phyloP scores from a whole-genome alignment of 1,284 basidiomycete genomes.

The Boletus hoseneyae region DNA sequence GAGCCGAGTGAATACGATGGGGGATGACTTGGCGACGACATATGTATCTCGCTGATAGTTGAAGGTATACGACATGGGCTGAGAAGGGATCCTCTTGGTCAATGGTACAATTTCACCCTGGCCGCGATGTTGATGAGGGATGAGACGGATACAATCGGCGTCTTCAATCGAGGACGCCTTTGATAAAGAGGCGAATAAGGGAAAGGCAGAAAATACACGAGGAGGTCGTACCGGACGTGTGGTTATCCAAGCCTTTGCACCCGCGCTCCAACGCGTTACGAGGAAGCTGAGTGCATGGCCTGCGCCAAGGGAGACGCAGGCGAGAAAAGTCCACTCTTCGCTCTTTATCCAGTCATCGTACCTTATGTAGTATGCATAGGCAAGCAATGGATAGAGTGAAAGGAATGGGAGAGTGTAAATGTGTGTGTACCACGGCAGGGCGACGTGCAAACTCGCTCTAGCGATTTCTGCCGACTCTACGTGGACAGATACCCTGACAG shows the following conservation, averaged over 20 bases:
- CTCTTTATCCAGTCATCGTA: slow-evolving; percentile 92
- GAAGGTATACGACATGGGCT: slow-evolving; percentile 76
- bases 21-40: slow-evolving; percentile 59
- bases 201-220: background rate
- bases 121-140: slow-evolving; percentile 85
- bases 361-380: slow-evolving; percentile 87
- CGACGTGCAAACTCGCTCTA: slow-evolving; percentile 74
- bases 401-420: slow-evolving; percentile 86
- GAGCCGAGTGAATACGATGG: slow-evolving; percentile 73
- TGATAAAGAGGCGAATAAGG: background rate
- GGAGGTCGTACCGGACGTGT: slow-evolving; percentile 53
- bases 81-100: slow-evolving; percentile 55
- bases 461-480: slow-evolving; percentile 87
- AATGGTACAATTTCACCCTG: slow-evolving; percentile 88
- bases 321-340: slow-evolving; percentile 96
- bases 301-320: slow-evolving; percentile 80
- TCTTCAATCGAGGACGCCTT: slow-evolving; percentile 67
- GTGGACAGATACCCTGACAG: slow-evolving; percentile 39
- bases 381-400: slow-evolving; percentile 83
- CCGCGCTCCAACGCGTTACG: slow-evolving; percentile 87
- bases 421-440: slow-evolving; percentile 75
- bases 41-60: slow-evolving; percentile 97
- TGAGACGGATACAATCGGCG: slow-evolving; percentile 81
- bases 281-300: slow-evolving; percentile 94
- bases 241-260: slow-evolving; percentile 76